A percentile compares a stretch with the other conserved stretches of the same genome.
Evolutionary conservation across 805 yeast genomes (phyloP).

Genomic region (Ascoidea tarda): DNA sequence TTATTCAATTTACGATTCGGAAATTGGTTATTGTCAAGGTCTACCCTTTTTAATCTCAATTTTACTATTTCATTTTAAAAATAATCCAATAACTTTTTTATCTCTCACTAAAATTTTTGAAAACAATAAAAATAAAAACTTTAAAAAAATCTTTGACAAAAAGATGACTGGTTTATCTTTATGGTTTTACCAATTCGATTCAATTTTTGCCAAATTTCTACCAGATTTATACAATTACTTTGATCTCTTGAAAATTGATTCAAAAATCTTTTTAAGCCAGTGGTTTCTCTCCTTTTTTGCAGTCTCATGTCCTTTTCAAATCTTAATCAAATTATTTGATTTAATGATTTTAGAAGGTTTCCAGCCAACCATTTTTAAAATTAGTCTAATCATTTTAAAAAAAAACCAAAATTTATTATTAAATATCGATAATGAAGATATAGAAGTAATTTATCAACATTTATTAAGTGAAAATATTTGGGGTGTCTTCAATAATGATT

Average conservation of each 20-base stretch:
- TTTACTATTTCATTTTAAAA: constrained; percentile 28
- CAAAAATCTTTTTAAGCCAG: constrained; percentile 38
- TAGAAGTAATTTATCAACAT: constrained; percentile 25
- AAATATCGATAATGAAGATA: constrained; percentile 17
- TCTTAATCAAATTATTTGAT: constrained; percentile 35
- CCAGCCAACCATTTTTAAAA: constrained; percentile 39
- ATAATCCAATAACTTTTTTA: constrained; percentile 30
- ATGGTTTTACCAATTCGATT: constrained; percentile 37
- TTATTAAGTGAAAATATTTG: constrained; percentile 26
- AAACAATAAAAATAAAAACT: constrained; percentile 25
- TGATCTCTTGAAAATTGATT: constrained; percentile 20
- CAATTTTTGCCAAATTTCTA: constrained; percentile 25
- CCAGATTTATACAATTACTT: constrained; percentile 30
- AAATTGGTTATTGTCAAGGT: constrained; percentile 60
- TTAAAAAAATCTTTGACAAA: constrained; percentile 36
- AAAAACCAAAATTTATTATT: constrained; percentile 27
- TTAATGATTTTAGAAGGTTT: constrained; percentile 36
- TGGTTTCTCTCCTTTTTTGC: constrained; percentile 54
- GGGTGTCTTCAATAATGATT: constrained; percentile 25
- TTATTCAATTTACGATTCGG: constrained; percentile 47
- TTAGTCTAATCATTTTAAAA: constrained; percentile 36
- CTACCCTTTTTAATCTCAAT: constrained; percentile 49
- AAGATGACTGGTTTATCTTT: constrained; percentile 39
- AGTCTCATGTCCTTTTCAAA: constrained; percentile 42
- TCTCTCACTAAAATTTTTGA: constrained; percentile 45